Base-by-base conservation (phyloP, 1,284 basidiomycete species). In the Melampsora larici-populina region DNA sequence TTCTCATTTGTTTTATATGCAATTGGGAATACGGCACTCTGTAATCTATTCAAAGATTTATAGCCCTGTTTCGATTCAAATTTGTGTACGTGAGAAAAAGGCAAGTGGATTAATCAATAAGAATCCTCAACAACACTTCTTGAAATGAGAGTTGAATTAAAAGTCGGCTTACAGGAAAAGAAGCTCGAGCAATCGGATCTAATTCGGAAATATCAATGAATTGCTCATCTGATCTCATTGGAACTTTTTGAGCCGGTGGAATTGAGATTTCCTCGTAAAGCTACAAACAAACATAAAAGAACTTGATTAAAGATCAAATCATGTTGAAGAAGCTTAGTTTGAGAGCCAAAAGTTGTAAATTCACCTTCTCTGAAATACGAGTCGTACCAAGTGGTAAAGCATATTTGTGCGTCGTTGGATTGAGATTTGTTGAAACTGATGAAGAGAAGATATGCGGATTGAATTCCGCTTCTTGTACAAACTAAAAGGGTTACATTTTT, bases 1-100 rank as follows among this genome's bases (percentile, higher is more conserved):
- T 99, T 99, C 84, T 98, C 97, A 81, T 97, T 98, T 0, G 93
- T 92, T 29, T 89, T 87, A 85, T 97, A 98, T 1, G 95, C 97
- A 1, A 93, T 92, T 0, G 92, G 91, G 84, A 92, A 98, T 17
- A 99, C 91, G 76, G 97, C 93, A 8, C 93, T 96, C 83, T 99
- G 97, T 79, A 99, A 91, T 79, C 97, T 88, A 83, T 99, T 99
- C 79, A 99, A 87, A 24, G 90, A 88, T 65, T 88, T 86, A 83
- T 99, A 99, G 33, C 92, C 92, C 90, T 76, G 29, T 66, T 43
- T 43, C 0, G 15, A 15, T 1, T 11, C 13, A 43, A 15, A 43
- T 11, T 43, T 43, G 11, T 2, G 0, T 13, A 43, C 15, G 0
- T 15, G 15, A 43, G 31, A 65, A 58, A 40, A 2, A 55, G 66